Evolutionary conservation across 139 green algal genomes (phyloP), one percentile per base, ranked within the genome.

Genomic region (Haematococcus lacustris): DNA sequence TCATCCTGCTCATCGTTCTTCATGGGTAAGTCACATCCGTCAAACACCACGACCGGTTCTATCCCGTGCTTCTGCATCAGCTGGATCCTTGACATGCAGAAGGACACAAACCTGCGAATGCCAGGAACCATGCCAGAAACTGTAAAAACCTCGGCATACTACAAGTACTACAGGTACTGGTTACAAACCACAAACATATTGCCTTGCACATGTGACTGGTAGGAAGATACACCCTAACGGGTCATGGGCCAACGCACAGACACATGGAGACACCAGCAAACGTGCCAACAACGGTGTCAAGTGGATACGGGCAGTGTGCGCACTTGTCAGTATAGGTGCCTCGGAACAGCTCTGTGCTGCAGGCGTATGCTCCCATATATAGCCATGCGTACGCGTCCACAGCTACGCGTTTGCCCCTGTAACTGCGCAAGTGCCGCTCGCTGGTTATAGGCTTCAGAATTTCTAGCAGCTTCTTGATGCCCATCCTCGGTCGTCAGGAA

Each of bases 311-410:
- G 61, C 60, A 71, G 59, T 64, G 63, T 32, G 38, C 77, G 35
- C 57, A 92, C 91, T 81, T 94, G 51, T 91, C 83, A 0, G 89
- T 95, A 39, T 80, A 87, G 1, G 67, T 74, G 28, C 88, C 90
- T 71, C 93, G 81, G 60, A 88, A 92, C 2, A 99, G 80, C 77
- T 98, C 95, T 23, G 79, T 67, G 51, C 80, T 82, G 83, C 95
- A 98, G 59, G 76, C 82, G 73, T 97, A 97, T 0, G 91, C 88
- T 1, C 87, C 95, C 64, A 88, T 91, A 78, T 99, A 93, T 35
- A 99, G 81, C 91, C 96, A 97, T 40, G 79, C 88, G 79, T 97
- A 98, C 1, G 88, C 92, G 73, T 99, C 95, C 4, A 99, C 80
- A 6, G 94, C 94, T 0, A 91, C 91, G n/a, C 74, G 83, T 38